Conservation (phyloP, 1,139 yeast genomes). For the Hemisphaericaspora subhashii region DNA sequence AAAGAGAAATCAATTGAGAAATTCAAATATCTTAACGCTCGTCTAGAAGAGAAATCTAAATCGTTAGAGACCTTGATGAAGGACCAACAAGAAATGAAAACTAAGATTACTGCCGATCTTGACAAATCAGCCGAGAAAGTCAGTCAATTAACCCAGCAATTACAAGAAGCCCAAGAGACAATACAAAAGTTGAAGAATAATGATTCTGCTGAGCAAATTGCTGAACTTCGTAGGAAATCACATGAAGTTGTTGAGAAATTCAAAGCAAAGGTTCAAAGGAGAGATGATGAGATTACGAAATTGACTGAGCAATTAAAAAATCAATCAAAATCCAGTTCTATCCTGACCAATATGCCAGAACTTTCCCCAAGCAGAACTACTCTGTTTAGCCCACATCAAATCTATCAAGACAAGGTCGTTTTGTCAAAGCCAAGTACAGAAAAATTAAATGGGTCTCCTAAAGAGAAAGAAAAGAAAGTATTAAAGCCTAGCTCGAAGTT, state of each 20-base stretch:
- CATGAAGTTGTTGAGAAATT: constrained; percentile 1
- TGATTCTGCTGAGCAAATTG: neutral
- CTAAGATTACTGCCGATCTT: neutral
- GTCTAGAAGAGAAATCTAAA: neutral
- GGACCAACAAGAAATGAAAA: neutral
- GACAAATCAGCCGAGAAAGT: neutral
- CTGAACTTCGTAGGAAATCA: no score
- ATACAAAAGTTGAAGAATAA: neutral
- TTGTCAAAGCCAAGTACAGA: neutral
- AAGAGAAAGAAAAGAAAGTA: neutral
- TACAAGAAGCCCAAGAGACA: neutral
- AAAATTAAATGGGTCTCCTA: neutral
- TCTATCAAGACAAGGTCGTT: constrained; percentile 7
- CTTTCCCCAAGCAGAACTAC: neutral
- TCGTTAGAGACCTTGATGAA: neutral
- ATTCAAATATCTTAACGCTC: neutral
- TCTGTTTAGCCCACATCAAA: constrained; percentile 7
- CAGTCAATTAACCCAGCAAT: neutral
- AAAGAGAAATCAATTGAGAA: neutral
- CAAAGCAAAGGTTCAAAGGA: constrained; percentile 1
- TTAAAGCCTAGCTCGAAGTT: constrained; percentile 3
- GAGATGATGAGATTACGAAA: constrained; percentile 6
- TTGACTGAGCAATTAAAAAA: constrained; percentile 4
- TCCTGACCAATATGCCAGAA: neutral
- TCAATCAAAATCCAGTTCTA: neutral